Evolutionary conservation across 768 basidiomycete species (phyloP).

Genomic region (Inosperma sp.): DNA sequence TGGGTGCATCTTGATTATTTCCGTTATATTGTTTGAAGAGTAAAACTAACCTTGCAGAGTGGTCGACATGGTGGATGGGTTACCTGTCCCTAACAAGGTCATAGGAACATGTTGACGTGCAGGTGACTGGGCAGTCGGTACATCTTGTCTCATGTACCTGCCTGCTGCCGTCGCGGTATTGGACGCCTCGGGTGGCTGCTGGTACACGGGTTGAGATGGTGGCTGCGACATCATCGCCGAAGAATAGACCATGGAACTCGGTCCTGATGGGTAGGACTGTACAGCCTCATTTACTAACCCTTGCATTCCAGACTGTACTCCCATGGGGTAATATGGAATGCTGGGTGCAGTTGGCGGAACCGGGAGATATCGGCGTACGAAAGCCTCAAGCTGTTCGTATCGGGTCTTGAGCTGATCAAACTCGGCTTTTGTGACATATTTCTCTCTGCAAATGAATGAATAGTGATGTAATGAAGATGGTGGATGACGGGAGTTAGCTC

Average conservation of each 20-base stretch:
- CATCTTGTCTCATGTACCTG: slow-evolving; percentile 21
- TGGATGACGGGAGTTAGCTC: slow-evolving; percentile 14
- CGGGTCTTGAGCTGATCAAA: slow-evolving; percentile 71
- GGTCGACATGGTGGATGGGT: slow-evolving; percentile 2
- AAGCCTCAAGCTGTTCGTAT: slow-evolving; percentile 54
- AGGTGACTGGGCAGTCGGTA: slow-evolving; percentile 13
- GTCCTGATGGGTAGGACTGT: slow-evolving; percentile 21
- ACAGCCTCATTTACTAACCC: slow-evolving; percentile 33
- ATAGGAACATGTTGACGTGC: slow-evolving; percentile 15
- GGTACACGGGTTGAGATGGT: slow-evolving; percentile 15
- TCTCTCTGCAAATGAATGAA: slow-evolving; percentile 47
- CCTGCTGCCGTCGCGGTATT: not conserved
- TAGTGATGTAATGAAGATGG: slow-evolving; percentile 7
- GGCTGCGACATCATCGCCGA: slow-evolving; percentile 34
- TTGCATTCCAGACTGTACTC: slow-evolving; percentile 24
- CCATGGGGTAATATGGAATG: slow-evolving; percentile 33
- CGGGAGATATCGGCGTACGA: slow-evolving; percentile 47
- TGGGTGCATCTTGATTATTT: too few species aligned
- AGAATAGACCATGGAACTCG: slow-evolving; percentile 26
- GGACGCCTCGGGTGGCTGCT: not conserved
- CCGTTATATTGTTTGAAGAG: too few species aligned
- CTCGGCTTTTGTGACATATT: slow-evolving; percentile 73
- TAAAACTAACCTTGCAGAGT: not conserved
- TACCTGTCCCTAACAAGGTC: not conserved
- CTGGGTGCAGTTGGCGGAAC: slow-evolving; percentile 15